phyloP scores from a whole-genome alignment of 163 green algal genomes.

The Scenedesmus sp. region DNA sequence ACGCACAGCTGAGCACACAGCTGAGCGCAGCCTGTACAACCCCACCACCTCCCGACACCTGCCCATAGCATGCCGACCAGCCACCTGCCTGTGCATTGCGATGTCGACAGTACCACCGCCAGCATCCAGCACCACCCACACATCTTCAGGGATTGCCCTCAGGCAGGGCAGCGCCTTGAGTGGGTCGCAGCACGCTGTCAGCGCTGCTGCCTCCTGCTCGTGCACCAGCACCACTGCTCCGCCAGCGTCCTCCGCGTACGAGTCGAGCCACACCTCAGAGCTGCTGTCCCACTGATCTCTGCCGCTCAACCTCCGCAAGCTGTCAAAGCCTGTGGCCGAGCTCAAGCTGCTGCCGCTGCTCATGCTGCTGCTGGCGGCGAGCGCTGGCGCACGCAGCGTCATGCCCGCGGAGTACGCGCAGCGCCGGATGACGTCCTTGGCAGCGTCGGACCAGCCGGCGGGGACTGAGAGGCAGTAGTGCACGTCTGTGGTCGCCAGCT shows the following conservation, averaged over 20 bases:
- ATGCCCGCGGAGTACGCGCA: not conserved
- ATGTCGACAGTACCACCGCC: slow-evolving; percentile 10
- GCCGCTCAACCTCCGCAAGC: not conserved
- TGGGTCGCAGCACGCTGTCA: not conserved
- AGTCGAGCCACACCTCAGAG: not conserved
- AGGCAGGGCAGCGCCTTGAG: not conserved
- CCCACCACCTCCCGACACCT: no score
- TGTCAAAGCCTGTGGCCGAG: no score
- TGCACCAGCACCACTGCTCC: slow-evolving; percentile 14
- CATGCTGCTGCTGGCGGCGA: not conserved
- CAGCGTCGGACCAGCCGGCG: not conserved
- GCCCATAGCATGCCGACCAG: no score
- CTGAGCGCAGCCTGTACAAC: no score
- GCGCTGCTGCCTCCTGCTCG: slow-evolving; percentile 25
- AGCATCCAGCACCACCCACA: slow-evolving; percentile 14
- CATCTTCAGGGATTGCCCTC: not conserved
- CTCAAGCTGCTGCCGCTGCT: not conserved
- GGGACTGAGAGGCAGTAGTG: slow-evolving; percentile 25
- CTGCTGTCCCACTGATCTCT: not conserved
- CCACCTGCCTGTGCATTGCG: not conserved
- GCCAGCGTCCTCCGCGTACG: not conserved
- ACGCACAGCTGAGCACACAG: no score
- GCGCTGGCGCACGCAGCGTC: no score
- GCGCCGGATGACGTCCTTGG: not conserved
- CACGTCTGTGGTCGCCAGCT: not conserved